A percentile compares a stretch with the other conserved stretches of the same genome.
phyloP scores from a whole-genome alignment of 2,329 filamentous ascomycete genomes.

The Aspergillus sergii region DNA sequence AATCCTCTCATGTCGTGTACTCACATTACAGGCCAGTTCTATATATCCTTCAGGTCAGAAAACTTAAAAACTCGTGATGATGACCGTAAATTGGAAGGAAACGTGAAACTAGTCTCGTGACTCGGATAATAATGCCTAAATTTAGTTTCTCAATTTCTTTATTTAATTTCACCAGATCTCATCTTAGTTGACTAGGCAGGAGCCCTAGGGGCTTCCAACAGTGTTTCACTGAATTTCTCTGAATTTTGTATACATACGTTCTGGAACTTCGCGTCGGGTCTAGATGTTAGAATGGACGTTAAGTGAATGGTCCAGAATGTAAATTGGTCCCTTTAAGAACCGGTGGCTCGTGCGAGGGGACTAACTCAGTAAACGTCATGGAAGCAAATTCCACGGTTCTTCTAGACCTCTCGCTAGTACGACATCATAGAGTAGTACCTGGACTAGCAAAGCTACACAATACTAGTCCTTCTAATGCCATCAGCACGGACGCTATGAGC shows the following conservation, averaged over 20 bases:
- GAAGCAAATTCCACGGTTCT: not conserved
- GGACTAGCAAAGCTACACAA: not conserved
- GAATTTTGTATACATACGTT: not conserved
- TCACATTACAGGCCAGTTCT: not conserved
- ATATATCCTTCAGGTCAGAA: not conserved
- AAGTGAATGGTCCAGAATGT: not conserved
- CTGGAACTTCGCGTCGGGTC: not conserved
- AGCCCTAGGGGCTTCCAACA: not conserved
- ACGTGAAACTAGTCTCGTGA: not conserved
- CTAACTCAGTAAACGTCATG: not conserved
- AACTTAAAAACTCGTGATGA: not conserved
- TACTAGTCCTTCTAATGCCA: slow-evolving; percentile 3
- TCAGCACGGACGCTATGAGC: slow-evolving; percentile 1
- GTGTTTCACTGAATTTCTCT: not conserved
- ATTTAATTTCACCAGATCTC: not conserved
- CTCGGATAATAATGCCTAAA: not conserved
- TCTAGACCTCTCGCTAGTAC: slow-evolving; percentile 4
- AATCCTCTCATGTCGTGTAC: not conserved
- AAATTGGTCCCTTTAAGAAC: not conserved
- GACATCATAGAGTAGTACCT: slow-evolving; percentile 4
- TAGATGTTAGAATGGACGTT: not conserved
- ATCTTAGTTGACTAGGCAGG: not conserved
- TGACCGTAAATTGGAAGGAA: not conserved
- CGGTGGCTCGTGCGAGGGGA: not conserved
- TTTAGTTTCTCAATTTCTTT: not conserved